phyloP scores from a whole-genome alignment of 331 rosid species.

The Saraca asoca region DNA sequence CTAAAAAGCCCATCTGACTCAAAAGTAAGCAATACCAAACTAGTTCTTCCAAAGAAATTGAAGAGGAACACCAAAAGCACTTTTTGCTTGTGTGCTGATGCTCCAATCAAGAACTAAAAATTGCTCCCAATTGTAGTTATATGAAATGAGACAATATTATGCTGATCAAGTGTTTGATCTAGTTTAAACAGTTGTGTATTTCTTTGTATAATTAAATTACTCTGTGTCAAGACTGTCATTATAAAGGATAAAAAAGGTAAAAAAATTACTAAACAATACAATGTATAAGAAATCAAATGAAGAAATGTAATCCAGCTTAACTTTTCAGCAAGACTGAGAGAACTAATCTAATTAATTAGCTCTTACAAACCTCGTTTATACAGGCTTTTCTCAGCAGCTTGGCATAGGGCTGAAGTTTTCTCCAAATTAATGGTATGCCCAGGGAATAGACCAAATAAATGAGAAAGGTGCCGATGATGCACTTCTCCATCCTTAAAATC shows the following conservation, averaged over 20 bases:
- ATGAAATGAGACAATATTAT: background rate
- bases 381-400: conserved; percentile 64
- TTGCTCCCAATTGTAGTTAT: background rate
- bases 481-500: conserved; percentile 70
- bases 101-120: background rate
- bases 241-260: background rate
- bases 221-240: background rate
- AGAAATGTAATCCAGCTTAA: background rate
- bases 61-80: background rate
- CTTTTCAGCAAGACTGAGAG: conserved; percentile 1
- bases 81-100: background rate
- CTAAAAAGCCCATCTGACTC: background rate
- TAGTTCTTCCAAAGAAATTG: background rate
- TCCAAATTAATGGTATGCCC: conserved; percentile 64
- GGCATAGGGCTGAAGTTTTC: conserved; percentile 52
- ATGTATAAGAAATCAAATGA: conserved; percentile 3
- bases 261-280: background rate
- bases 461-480: conserved; percentile 78
- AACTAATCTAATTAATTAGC: conserved; percentile 1
- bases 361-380: conserved; percentile 61
- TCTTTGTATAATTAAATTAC: background rate
- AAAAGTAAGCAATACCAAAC: background rate
- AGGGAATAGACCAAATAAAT: conserved; percentile 71
- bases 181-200: too few relatives aligned
- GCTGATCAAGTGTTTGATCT: too few relatives aligned